A percentile compares a stretch with the other conserved stretches of the same genome.
phyloP scores from a whole-genome alignment of 2,329 filamentous ascomycete genomes.

The Pseudopyrenochaeta lycopersici region DNA sequence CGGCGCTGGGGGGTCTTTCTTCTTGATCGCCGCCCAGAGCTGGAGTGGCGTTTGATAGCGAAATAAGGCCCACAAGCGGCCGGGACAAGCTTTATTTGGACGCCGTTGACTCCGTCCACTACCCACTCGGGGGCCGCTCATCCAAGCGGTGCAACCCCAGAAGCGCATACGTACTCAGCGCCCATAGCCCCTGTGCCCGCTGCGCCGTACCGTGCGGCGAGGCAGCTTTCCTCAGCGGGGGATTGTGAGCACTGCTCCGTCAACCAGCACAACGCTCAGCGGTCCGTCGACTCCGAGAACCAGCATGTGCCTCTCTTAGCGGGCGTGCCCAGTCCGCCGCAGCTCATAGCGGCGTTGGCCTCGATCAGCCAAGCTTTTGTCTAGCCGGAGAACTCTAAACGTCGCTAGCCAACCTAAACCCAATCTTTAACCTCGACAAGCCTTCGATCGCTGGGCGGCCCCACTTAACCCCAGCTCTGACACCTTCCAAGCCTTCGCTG shows the following conservation, averaged over 20 bases:
- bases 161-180: slow-evolving; percentile 15
- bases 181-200: not conserved
- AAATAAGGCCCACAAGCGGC: slow-evolving; percentile 46
- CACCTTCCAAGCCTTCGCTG: slow-evolving; percentile 34
- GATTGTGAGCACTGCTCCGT: not conserved
- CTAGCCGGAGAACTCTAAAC: slow-evolving; percentile 30
- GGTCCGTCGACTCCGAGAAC: not conserved
- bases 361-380: slow-evolving; percentile 40
- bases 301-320: not conserved
- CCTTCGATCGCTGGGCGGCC: slow-evolving; percentile 41
- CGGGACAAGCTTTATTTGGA: slow-evolving; percentile 50
- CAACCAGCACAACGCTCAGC: not conserved
- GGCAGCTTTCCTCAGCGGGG: not conserved
- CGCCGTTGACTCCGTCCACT: slow-evolving; percentile 33
- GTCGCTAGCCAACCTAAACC: slow-evolving; percentile 43
- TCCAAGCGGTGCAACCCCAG: slow-evolving; percentile 21
- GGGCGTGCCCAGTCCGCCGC: slow-evolving; percentile 29
- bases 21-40: slow-evolving; percentile 47
- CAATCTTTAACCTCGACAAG: slow-evolving; percentile 46
- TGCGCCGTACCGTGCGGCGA: not conserved
- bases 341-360: slow-evolving; percentile 24
- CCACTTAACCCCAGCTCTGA: slow-evolving; percentile 33
- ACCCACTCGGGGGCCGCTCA: slow-evolving; percentile 29
- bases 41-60: slow-evolving; percentile 48
- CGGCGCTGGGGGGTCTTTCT: slow-evolving; percentile 35